A percentile compares a stretch with the other conserved stretches of the same genome.
These are phyloP conservation scores for Fusarium sterilihyphosum DNA, from an alignment of 2,329 filamentous ascomycete genomes.

Conservation along the genomic window DNA sequence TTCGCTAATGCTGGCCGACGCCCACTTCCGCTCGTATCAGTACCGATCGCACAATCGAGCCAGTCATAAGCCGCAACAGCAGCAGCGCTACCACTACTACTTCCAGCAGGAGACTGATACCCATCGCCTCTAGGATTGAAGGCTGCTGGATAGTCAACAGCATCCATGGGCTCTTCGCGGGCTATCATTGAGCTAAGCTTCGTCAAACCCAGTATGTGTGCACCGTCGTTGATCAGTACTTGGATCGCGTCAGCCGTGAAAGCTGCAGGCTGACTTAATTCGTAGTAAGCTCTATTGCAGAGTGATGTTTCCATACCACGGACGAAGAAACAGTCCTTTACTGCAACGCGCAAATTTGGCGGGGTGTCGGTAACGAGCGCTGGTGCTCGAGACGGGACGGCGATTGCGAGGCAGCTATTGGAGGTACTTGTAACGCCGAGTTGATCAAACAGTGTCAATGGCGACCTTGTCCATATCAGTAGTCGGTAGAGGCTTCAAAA, in stretches of 20 bases:
- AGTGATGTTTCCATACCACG: neutral
- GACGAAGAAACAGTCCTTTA: neutral
- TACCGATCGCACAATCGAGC: constrained; percentile 48
- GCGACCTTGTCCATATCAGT: accelerated
- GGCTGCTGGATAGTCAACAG: constrained; percentile 51
- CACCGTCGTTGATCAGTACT: accelerated
- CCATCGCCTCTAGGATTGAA: constrained; percentile 60
- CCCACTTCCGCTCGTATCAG: constrained; percentile 46
- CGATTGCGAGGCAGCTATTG: neutral
- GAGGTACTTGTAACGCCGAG: neutral
- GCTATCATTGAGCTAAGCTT: neutral
- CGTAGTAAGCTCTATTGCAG: neutral
- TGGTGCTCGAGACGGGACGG: neutral
- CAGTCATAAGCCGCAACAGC: constrained; percentile 54
- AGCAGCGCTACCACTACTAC: constrained; percentile 53
- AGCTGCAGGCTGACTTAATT: accelerated
- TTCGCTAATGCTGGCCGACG: constrained; percentile 54
- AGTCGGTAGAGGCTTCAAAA: accelerated
- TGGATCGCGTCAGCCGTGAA: neutral
- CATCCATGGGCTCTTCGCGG: neutral
- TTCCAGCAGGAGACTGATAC: constrained; percentile 57
- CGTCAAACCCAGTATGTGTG: neutral
- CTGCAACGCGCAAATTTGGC: neutral
- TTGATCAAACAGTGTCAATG: accelerated
- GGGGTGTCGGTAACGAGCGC: neutral